Base-by-base conservation (phyloP, 1,284 basidiomycete genomes). In the Papiliotrema laurentii region DNA sequence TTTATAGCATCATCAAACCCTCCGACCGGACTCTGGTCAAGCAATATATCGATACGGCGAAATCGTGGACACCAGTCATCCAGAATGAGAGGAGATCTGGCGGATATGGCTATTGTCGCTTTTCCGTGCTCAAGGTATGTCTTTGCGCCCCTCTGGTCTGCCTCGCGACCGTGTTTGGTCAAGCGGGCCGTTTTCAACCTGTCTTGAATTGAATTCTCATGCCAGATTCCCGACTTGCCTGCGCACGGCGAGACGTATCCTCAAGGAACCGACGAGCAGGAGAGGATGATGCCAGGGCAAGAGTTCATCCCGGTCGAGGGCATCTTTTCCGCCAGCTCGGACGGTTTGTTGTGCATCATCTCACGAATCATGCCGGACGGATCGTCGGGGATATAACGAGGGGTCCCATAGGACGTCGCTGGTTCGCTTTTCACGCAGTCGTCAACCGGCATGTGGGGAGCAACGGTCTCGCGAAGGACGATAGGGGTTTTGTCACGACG, bases 221-320 rank as follows among this genome's bases (percentile, higher is more conserved):
- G n/a, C 11, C 46, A 67, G 60, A 60, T 64, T 24, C 65, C 65
- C 25, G 64, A 69, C 49, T 31, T 63, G 14, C 63, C 64, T 14
- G 59, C 63, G 7, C 19, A 45, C 10, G 60, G 55, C 14, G 45
- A 56, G 19, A 22, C 37, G 5, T 60, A 54, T 49, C 66, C 64
- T 14, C 51, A 60, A 39, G 61, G 64, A 2, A 68, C 66, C 7
- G 64, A 70, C 42, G 64, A 64, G 18, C 58, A 61, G 3, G 68
- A 65, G 46, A 44, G 58, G 5, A 45, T 44, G 2, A 59, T 62
- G 54, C 64, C 64, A 6, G 64, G 66, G 3, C 64, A 69, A 41
- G 57, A 58, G 5, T 60, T 66, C 35, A 61, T 70, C 24, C 50
- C 56, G 13, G 66, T 72, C 36, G 68, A 72, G 53, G 69, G 61